Evolutionary conservation across 1,139 yeast species (phyloP).

Genomic region (Zygosaccharomyces sapae): DNA sequence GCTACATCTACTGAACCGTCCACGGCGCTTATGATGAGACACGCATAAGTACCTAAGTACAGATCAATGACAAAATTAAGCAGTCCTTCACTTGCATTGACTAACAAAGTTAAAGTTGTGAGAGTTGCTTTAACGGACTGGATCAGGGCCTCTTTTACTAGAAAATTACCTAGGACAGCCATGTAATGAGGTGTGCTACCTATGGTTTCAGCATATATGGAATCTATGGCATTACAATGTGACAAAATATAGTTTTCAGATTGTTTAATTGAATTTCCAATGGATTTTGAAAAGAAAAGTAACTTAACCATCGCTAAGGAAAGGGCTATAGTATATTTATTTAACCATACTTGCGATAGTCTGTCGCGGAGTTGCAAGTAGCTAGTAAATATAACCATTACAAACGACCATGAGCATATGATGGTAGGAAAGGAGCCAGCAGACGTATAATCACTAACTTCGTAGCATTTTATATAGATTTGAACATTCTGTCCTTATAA

Average conservation of each 20-base stretch:
- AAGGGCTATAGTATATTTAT: conserved; percentile 49
- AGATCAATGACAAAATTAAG: conserved; percentile 64
- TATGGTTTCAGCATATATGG: conserved; percentile 40
- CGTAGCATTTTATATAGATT: background rate
- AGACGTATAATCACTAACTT: background rate
- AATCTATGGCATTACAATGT: conserved; percentile 47
- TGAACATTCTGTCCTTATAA: background rate
- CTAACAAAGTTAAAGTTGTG: conserved; percentile 40
- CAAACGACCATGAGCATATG: background rate
- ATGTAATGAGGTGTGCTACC: conserved; percentile 55
- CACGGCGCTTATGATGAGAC: conserved; percentile 69
- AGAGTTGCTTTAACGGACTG: conserved; percentile 46
- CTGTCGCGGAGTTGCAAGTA: conserved; percentile 45
- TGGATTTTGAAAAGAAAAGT: conserved; percentile 44
- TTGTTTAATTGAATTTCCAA: conserved; percentile 40
- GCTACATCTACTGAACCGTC: conserved; percentile 72
- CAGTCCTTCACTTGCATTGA: conserved; percentile 57
- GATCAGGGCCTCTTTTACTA: conserved; percentile 47
- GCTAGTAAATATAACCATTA: conserved; percentile 19
- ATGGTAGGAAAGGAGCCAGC: too few species aligned
- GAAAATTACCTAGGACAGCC: conserved; percentile 50
- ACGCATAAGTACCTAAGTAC: conserved; percentile 79
- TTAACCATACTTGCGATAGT: conserved; percentile 56
- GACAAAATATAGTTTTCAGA: conserved; percentile 38
- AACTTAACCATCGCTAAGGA: conserved; percentile 49